phyloP scores from a whole-genome alignment of 371 early-diverging fungal genomes.

The Coemansia sp. region DNA sequence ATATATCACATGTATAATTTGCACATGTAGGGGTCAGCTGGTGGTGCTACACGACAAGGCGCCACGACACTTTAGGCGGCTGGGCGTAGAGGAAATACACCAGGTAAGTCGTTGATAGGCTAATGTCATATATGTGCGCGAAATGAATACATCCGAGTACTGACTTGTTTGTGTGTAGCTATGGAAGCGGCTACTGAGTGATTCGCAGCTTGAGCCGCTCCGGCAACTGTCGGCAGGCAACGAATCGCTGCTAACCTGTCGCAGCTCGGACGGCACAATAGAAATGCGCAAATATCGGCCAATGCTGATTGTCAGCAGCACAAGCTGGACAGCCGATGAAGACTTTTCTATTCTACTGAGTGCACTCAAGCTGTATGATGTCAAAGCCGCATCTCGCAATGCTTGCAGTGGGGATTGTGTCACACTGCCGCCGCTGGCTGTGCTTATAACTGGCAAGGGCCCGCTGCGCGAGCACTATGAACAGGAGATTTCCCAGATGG shows the following conservation, averaged over 20 bases:
- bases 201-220: slow-evolving; percentile 53
- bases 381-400: slow-evolving; percentile 16
- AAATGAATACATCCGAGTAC: background rate
- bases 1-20: background rate
- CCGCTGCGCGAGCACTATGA: slow-evolving; percentile 73
- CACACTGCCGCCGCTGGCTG: slow-evolving; percentile 62
- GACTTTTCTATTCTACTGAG: slow-evolving; percentile 81
- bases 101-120: slow-evolving; percentile 51
- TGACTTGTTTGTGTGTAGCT: slow-evolving; percentile 27
- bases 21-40: slow-evolving; percentile 57
- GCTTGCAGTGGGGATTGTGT: slow-evolving; percentile 2
- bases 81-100: slow-evolving; percentile 60
- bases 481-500: slow-evolving; percentile 58
- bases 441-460: slow-evolving; percentile 93
- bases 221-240: slow-evolving; percentile 21
- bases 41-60: slow-evolving; percentile 73
- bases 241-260: slow-evolving; percentile 29
- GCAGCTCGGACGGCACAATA: slow-evolving; percentile 14
- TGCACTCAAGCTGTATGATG: slow-evolving; percentile 68
- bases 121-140: background rate
- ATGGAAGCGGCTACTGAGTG: slow-evolving; percentile 34
- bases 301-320: slow-evolving; percentile 78
- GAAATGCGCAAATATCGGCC: slow-evolving; percentile 57
- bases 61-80: slow-evolving; percentile 63
- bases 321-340: slow-evolving; percentile 97